Evolutionary conservation across 2,329 filamentous ascomycete species (phyloP).

Genomic region (Trichoderma hamatum): DNA sequence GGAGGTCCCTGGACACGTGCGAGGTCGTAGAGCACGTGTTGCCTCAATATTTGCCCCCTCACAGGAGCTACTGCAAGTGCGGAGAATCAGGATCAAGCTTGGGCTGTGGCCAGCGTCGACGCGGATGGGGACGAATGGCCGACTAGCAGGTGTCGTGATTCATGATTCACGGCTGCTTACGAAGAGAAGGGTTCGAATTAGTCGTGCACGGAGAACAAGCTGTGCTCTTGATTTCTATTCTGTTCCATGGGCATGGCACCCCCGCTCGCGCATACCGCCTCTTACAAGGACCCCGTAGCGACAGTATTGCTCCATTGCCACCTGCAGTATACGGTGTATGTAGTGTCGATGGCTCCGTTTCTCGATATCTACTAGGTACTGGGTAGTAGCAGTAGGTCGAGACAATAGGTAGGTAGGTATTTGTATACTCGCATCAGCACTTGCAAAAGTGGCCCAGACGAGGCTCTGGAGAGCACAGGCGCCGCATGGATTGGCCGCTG

Average conservation of each 20-base stretch:
- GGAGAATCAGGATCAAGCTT: background rate
- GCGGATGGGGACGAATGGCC: background rate
- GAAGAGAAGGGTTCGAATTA: background rate
- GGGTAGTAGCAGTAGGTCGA: background rate
- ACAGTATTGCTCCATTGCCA: background rate
- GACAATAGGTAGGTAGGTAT: too few relatives aligned
- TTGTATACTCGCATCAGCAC: background rate
- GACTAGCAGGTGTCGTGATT: background rate
- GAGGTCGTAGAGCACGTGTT: background rate
- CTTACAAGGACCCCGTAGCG: background rate
- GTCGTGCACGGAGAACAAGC: background rate
- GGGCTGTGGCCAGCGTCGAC: background rate
- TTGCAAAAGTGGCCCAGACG: background rate
- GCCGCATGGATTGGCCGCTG: background rate
- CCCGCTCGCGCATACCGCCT: slow-evolving; percentile 11
- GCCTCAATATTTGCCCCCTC: background rate
- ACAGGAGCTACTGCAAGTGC: background rate
- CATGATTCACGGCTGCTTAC: slow-evolving; percentile 6
- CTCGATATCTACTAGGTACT: too few relatives aligned
- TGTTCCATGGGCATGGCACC: background rate
- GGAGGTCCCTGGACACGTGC: background rate
- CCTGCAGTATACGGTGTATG: background rate
- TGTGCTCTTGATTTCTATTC: background rate
- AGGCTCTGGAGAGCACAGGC: background rate
- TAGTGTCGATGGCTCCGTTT: background rate